phyloP scores from a whole-genome alignment of 2,329 filamentous ascomycete species.

The Apiospora sp. region DNA sequence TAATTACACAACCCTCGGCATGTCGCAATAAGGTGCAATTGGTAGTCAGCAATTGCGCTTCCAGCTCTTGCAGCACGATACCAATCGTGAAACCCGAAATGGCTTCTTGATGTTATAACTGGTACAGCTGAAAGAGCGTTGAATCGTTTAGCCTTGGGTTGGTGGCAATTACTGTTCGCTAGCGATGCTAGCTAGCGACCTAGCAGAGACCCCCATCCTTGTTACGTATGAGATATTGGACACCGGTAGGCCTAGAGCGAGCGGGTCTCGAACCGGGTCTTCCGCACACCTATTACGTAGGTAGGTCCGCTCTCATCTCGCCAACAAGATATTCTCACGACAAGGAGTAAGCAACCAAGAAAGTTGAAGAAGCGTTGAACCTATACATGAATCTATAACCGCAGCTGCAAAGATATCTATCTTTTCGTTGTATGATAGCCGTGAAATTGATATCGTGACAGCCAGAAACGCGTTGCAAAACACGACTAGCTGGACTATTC shows the following conservation, averaged over 20 bases:
- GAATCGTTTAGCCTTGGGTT: not conserved
- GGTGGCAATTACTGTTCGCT: slow-evolving; percentile 6
- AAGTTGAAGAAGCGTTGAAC: not conserved
- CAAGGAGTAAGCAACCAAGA: not conserved
- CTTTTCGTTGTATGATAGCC: not conserved
- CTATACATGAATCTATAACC: not conserved
- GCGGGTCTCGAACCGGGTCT: slow-evolving; percentile 2
- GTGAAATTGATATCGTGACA: not conserved
- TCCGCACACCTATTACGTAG: not conserved
- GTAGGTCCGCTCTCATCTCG: not conserved
- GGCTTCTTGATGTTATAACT: not conserved
- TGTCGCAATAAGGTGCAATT: slow-evolving; percentile 9
- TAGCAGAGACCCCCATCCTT: slow-evolving; percentile 5
- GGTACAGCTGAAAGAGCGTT: not conserved
- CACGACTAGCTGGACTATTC: not conserved
- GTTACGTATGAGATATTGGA: slow-evolving; percentile 15
- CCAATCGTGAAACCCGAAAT: not conserved
- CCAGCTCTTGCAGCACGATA: not conserved
- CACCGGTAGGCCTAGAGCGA: not conserved
- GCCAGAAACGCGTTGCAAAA: too few relatives aligned
- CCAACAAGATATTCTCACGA: not conserved
- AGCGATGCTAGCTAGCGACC: not conserved
- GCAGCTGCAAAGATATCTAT: not conserved
- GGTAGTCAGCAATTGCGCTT: not conserved
- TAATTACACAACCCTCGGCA: not conserved